Evolutionary conservation across 257 asterid species (phyloP).

Genomic region (Schizonepeta tenuifolia): DNA sequence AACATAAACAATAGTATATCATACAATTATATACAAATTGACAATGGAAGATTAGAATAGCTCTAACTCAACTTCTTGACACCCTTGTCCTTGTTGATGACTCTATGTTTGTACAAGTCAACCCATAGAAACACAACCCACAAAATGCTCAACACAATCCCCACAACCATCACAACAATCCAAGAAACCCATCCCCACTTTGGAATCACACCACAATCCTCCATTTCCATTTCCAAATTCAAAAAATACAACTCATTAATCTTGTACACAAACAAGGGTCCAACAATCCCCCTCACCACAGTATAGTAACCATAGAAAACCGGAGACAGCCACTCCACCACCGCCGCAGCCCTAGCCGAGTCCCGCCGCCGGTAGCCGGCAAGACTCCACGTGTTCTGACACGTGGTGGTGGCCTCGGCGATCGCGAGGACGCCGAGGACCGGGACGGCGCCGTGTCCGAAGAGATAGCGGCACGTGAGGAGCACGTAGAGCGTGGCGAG

Average conservation of each 20-base stretch:
- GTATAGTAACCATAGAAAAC: conserved; percentile 54
- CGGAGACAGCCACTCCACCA: conserved; percentile 62
- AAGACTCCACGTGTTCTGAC: conserved; percentile 82
- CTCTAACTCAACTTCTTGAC: conserved; percentile 44
- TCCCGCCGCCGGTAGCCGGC: conserved; percentile 54
- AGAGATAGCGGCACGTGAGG: conserved; percentile 59
- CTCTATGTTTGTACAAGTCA: conserved; percentile 47
- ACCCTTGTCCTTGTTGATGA: conserved; percentile 34
- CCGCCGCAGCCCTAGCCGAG: conserved; percentile 46
- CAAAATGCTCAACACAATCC: conserved; percentile 59
- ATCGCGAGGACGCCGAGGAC: conserved; percentile 58
- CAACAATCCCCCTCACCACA: conserved; percentile 73
- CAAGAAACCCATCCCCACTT: conserved; percentile 76
- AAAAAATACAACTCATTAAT: conserved; percentile 40
- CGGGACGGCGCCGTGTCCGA: conserved; percentile 62
- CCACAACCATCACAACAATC: conserved; percentile 63
- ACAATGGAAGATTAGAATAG: too few relatives aligned
- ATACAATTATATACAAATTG: too few relatives aligned
- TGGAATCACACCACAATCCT: conserved; percentile 45
- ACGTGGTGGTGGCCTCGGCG: conserved; percentile 74
- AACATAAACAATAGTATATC: too few relatives aligned
- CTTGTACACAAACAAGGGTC: conserved; percentile 57
- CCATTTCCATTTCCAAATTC: neutral
- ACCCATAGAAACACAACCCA: conserved; percentile 75
- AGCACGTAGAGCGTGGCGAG: conserved; percentile 77